A percentile compares a stretch with the other conserved stretches of the same genome.
These are phyloP conservation scores for Penicillium sp. DNA, from an alignment of 2,329 filamentous ascomycete species.

Conservation along the genomic window DNA sequence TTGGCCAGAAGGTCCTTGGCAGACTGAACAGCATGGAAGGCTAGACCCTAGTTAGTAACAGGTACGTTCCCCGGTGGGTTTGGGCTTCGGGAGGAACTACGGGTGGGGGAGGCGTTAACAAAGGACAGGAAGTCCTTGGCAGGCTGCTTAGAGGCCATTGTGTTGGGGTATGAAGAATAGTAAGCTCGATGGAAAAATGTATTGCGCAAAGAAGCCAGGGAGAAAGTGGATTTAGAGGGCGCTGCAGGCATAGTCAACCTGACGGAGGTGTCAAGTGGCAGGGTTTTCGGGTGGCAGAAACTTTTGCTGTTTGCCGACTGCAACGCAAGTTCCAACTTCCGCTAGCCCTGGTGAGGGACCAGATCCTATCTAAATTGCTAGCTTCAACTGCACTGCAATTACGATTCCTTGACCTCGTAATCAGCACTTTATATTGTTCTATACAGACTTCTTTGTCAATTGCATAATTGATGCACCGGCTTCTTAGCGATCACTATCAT, in stretches of 20 bases:
- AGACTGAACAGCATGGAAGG: slow-evolving; percentile 89
- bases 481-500: neutral
- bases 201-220: slow-evolving; percentile 13
- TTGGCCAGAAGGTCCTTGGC: slow-evolving; percentile 74
- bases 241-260: slow-evolving; percentile 11
- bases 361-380: neutral
- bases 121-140: slow-evolving; percentile 89
- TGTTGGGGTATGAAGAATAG: slow-evolving; percentile 16
- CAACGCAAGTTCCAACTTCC: neutral
- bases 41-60: slow-evolving; percentile 50
- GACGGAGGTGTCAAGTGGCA: slow-evolving; percentile 13
- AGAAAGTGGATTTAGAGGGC: slow-evolving; percentile 6
- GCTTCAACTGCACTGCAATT: neutral
- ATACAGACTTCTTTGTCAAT: no score
- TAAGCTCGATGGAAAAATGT: slow-evolving; percentile 15
- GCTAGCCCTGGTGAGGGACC: neutral
- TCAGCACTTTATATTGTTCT: no score
- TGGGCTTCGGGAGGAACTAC: slow-evolving; percentile 51
- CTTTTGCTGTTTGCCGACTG: neutral
- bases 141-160: slow-evolving; percentile 43
- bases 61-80: neutral
- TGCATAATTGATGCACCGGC: neutral
- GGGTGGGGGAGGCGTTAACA: slow-evolving; percentile 90
- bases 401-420: no score
- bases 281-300: slow-evolving; percentile 23